These are phyloP conservation scores for Phytopythium cucurbitacearum DNA, from an alignment of 352 stramenopile genomes.

Conservation along the genomic window DNA sequence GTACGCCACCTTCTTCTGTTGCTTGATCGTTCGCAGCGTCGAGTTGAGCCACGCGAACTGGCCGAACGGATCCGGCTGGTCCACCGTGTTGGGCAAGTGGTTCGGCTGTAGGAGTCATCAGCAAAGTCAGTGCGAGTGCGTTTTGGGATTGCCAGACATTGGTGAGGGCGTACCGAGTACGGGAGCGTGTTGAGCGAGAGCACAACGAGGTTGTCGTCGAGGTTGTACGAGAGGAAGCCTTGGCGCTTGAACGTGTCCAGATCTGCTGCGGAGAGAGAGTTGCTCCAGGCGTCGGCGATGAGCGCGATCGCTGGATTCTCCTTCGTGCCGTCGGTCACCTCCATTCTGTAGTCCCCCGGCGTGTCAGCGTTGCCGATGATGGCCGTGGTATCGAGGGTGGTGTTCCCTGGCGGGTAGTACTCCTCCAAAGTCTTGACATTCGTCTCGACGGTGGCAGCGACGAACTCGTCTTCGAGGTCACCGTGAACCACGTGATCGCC, in stretches of 20 bases:
- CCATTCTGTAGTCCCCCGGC: conserved; percentile 66
- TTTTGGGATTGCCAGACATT: neutral
- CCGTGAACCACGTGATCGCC: conserved; percentile 67
- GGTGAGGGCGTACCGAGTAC: conserved; percentile 51
- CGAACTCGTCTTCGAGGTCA: conserved; percentile 42
- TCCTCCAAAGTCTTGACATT: conserved; percentile 59
- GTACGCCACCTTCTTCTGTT: conserved; percentile 56
- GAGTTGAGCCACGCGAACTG: conserved; percentile 89
- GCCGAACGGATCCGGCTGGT: conserved; percentile 73
- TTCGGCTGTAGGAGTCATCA: conserved; percentile 30
- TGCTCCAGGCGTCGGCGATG: conserved; percentile 43
- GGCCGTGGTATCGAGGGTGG: conserved; percentile 43
- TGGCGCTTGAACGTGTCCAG: conserved; percentile 49
- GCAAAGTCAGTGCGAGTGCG: neutral
- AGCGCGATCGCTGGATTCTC: conserved; percentile 58
- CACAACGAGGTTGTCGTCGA: conserved; percentile 61
- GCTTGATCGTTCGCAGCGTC: conserved; percentile 48
- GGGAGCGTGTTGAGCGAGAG: conserved; percentile 80
- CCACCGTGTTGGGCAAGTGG: conserved; percentile 57
- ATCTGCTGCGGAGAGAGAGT: conserved; percentile 44
- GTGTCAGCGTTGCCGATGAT: conserved; percentile 72
- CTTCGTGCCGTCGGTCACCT: conserved; percentile 52
- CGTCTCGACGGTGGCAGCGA: conserved; percentile 40
- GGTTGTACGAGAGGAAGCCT: conserved; percentile 58
- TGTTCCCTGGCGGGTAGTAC: conserved; percentile 36